Base-by-base conservation (phyloP, 202 grass and related monocot genomes). In the Cymbopogon flexuosus region DNA sequence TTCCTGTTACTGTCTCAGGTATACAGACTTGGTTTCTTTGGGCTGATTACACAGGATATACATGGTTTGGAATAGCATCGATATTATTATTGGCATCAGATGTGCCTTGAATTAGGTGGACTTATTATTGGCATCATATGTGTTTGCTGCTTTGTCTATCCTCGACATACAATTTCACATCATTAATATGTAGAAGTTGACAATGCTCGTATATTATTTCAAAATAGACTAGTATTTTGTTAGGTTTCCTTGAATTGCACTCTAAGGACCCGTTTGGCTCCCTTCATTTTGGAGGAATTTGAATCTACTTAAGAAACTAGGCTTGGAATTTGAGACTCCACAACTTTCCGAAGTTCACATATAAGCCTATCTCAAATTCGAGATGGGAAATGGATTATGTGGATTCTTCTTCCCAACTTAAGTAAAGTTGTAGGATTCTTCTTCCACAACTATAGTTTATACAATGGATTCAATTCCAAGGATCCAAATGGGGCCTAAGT, bases 1-100 rank as follows among this genome's bases (percentile, higher is more conserved):
- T 99, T 46, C 96, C 96, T 76, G 58, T 99, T 83, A 93, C 96
- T 62, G 67, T 99, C 65, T 99, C 96, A 87, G 96, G 96, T 99
- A 85, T 45, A 79, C 42, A 79, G 24, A 85, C 33, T 79, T 21
- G n/a, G 60, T 52, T 73, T 78, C 37, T 40, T 49, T 77, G 22
- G 8, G 41, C 78, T 82, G 73, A 35, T 47, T 89, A 61, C 22
- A 61, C 35, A 79, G 23, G 37, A 73, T 72, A 81, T 81, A 39
- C 21, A 65, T 81, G 59, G 27, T 57, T 21, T 57, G 52, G n/a
- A 57, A 57, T 57, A 10, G 18, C 54, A 58, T 58, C 19, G 19
- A 58, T 57, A 63, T 77, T 30, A 74, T 14, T 69, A 43, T 72
- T 40, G 16, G 15, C 45, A 65, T 64, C 66, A 22, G 19, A 42